phyloP scores from a whole-genome alignment of 192 early-diverging fungal species.

The Entophlyctis luteolus region DNA sequence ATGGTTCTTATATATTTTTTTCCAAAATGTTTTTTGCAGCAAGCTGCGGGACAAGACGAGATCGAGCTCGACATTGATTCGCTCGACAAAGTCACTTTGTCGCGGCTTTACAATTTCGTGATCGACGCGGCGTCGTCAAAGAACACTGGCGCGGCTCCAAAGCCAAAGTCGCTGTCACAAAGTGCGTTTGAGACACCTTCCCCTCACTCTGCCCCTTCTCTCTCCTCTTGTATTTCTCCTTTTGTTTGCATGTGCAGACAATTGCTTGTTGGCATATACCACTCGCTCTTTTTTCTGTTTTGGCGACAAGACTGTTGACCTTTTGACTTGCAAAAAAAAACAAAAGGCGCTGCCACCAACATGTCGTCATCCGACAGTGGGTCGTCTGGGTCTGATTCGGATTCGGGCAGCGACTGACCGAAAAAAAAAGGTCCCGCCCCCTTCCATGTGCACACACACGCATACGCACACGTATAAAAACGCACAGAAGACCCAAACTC shows the following conservation, averaged over 20 bases:
- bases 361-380: not conserved
- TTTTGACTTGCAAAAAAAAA: too few species aligned
- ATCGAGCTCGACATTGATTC: conserved; percentile 96
- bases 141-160: not conserved
- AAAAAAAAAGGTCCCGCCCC: too few species aligned
- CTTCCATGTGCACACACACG: too few species aligned
- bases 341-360: not conserved
- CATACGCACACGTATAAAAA: too few species aligned
- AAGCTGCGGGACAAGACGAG: conserved; percentile 68
- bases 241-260: too few species aligned
- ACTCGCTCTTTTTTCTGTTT: too few species aligned
- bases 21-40: conserved; percentile 11
- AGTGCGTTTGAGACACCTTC: not conserved
- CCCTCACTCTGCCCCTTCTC: too few species aligned
- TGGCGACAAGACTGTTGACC: not conserved
- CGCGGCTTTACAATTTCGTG: conserved; percentile 83
- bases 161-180: not conserved
- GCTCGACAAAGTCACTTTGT: conserved; percentile 75
- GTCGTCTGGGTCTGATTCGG: conserved; percentile 23
- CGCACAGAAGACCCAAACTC: too few species aligned
- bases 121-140: conserved; percentile 14
- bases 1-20: not conserved
- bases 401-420: conserved; percentile 28
- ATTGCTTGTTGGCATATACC: too few species aligned
- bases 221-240: too few species aligned